phyloP scores from a whole-genome alignment of 805 yeast species.

The Scheffersomyces lignosus region DNA sequence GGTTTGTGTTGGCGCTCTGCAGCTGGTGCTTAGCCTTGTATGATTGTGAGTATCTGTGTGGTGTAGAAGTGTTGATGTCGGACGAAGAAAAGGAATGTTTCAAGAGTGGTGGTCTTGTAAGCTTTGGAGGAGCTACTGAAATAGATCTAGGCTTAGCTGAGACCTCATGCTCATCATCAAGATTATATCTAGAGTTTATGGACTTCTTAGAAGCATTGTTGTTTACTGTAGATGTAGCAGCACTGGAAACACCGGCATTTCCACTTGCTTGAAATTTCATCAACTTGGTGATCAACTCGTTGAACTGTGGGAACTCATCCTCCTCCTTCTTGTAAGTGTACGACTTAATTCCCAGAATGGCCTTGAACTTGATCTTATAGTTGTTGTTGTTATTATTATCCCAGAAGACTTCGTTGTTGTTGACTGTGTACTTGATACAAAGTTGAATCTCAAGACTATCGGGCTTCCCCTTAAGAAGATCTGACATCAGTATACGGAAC shows the following conservation, averaged over 20 bases:
- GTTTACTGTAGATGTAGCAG: constrained; percentile 5
- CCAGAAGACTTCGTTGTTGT: constrained; percentile 31
- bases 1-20: constrained; percentile 1
- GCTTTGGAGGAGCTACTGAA: constrained; percentile 2
- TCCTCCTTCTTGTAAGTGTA: constrained; percentile 5
- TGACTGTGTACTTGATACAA: constrained; percentile 33
- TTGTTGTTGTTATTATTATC: constrained; percentile 37
- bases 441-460: constrained; percentile 29
- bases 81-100: constrained; percentile 18
- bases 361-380: constrained; percentile 35
- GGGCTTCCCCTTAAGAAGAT: constrained; percentile 19
- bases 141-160: constrained; percentile 6
- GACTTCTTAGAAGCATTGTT: constrained; percentile 7
- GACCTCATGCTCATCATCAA: constrained; percentile 11
- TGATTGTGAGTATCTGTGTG: constrained; percentile 29
- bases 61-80: constrained; percentile 13
- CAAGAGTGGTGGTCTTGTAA: constrained; percentile 17
- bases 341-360: constrained; percentile 6
- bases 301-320: constrained; percentile 17
- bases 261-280: constrained; percentile 15
- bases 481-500: constrained; percentile 47
- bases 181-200: constrained; percentile 17
- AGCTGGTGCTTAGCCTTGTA: constrained; percentile 16
- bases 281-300: constrained; percentile 22
- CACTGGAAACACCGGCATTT: constrained; percentile 3